A percentile compares a stretch with the other conserved stretches of the same genome.
Evolutionary conservation across 768 basidiomycete genomes (phyloP).

Genomic region (Naganishia antarctica): DNA sequence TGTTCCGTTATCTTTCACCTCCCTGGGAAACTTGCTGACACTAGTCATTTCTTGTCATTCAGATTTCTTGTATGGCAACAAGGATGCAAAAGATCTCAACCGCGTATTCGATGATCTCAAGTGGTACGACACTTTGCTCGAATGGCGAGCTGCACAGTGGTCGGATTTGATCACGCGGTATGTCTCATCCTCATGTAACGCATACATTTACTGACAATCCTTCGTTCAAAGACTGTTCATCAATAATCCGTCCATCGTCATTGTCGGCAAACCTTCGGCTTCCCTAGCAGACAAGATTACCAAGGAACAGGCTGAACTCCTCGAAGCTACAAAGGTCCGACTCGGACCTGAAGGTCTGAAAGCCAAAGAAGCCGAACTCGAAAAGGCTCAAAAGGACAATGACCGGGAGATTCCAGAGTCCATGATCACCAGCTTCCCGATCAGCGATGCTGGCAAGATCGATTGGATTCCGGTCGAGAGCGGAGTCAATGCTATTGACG

Average conservation of each 20-base stretch:
- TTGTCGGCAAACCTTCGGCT: conserved; percentile 84
- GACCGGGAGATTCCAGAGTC: conserved; percentile 73
- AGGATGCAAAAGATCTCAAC: conserved; percentile 72
- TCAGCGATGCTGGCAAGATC: conserved; percentile 77
- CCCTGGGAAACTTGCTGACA: background rate
- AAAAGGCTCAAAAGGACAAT: conserved; percentile 80
- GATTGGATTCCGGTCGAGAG: conserved; percentile 79
- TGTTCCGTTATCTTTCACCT: background rate
- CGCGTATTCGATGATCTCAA: conserved; percentile 72
- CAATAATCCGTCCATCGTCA: conserved; percentile 65
- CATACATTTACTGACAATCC: background rate
- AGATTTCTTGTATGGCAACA: conserved; percentile 79
- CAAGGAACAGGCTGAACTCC: conserved; percentile 69
- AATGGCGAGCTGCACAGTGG: conserved; percentile 77
- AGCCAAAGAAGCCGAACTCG: conserved; percentile 62
- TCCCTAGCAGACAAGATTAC: conserved; percentile 73
- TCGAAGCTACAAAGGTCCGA: conserved; percentile 61
- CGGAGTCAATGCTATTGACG: conserved; percentile 45
- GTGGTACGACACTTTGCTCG: conserved; percentile 62
- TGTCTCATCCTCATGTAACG: conserved; percentile 54
- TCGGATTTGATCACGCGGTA: conserved; percentile 58
- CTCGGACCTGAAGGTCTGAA: conserved; percentile 79
- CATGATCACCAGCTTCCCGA: conserved; percentile 76
- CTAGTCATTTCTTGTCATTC: background rate
- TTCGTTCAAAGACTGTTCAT: conserved; percentile 67